Percentiles rank a stretch among this genome's conserved stretches.
Evolutionary conservation across 306 rosid species (phyloP).

Genomic region (Cucumis melo): DNA sequence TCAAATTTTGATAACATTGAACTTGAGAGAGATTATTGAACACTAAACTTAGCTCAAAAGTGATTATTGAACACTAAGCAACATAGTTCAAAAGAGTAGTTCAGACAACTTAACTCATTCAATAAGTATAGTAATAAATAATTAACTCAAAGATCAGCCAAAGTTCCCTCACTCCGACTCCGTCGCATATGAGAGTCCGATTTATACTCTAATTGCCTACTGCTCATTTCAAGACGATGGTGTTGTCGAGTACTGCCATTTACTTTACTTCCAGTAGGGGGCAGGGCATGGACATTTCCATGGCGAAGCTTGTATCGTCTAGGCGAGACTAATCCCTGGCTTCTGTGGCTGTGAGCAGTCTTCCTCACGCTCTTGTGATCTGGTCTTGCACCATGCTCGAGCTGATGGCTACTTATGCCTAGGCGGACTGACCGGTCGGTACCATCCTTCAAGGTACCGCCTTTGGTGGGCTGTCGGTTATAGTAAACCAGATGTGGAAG

Average conservation of each 20-base stretch:
- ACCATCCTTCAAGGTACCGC: slow-evolving; percentile 43
- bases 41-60: neutral
- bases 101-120: neutral
- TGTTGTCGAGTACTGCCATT: slow-evolving; percentile 22
- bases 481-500: slow-evolving; percentile 80
- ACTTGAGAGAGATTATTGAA: neutral
- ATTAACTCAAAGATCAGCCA: slow-evolving; percentile 44
- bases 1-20: neutral
- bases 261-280: slow-evolving; percentile 40
- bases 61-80: neutral
- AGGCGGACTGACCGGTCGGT: slow-evolving; percentile 55
- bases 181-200: slow-evolving; percentile 39
- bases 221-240: slow-evolving; percentile 22
- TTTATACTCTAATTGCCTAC: slow-evolving; percentile 16
- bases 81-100: neutral
- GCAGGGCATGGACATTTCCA: slow-evolving; percentile 18
- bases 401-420: slow-evolving; percentile 52
- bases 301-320: slow-evolving; percentile 38
- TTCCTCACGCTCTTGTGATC: slow-evolving; percentile 61
- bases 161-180: slow-evolving; percentile 67
- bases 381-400: slow-evolving; percentile 49
- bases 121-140: neutral
- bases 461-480: slow-evolving; percentile 53
- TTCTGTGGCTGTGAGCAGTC: slow-evolving; percentile 33
- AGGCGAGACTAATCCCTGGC: slow-evolving; percentile 22